Conservation (phyloP, 202 grass and related monocot species). For the Dendrocalamus latiflorus region DNA sequence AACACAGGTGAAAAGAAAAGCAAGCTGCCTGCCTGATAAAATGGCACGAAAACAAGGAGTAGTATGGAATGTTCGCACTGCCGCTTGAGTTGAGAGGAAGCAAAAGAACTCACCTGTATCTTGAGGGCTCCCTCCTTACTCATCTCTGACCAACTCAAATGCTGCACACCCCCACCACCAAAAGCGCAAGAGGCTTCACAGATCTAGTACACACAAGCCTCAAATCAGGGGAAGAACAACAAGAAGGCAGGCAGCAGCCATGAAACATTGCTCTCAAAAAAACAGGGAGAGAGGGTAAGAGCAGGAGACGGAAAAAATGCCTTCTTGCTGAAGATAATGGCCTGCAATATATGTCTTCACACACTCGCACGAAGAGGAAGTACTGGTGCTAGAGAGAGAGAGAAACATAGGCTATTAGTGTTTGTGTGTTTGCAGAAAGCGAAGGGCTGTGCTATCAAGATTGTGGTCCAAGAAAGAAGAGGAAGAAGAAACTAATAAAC, state of each 20-base stretch:
- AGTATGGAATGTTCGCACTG: not conserved
- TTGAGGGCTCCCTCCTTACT: slow-evolving; percentile 60
- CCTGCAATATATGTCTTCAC: slow-evolving; percentile 22
- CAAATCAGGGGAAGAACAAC: slow-evolving; percentile 45
- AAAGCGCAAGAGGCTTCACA: slow-evolving; percentile 29
- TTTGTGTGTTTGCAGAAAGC: slow-evolving; percentile 43
- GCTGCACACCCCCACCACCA: not conserved
- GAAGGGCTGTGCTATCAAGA: slow-evolving; percentile 9
- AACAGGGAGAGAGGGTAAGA: not conserved
- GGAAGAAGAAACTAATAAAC: not conserved
- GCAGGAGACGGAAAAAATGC: slow-evolving; percentile 17
- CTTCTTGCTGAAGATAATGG: slow-evolving; percentile 5
- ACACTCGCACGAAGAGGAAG: not conserved
- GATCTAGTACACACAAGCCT: slow-evolving; percentile 38
- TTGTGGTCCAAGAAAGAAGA: slow-evolving; percentile 5
- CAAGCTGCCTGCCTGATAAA: not conserved
- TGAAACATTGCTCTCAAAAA: not conserved
- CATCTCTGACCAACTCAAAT: slow-evolving; percentile 34
- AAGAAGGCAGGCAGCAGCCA: not conserved
- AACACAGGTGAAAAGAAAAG: slow-evolving; percentile 11
- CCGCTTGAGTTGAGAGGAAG: slow-evolving; percentile 12
- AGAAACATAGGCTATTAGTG: slow-evolving; percentile 18
- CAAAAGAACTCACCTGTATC: slow-evolving; percentile 51
- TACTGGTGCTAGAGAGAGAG: not conserved
- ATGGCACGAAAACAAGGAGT: slow-evolving; percentile 25